Conservation (phyloP, 345 rosid species). For the Adansonia digitata region DNA sequence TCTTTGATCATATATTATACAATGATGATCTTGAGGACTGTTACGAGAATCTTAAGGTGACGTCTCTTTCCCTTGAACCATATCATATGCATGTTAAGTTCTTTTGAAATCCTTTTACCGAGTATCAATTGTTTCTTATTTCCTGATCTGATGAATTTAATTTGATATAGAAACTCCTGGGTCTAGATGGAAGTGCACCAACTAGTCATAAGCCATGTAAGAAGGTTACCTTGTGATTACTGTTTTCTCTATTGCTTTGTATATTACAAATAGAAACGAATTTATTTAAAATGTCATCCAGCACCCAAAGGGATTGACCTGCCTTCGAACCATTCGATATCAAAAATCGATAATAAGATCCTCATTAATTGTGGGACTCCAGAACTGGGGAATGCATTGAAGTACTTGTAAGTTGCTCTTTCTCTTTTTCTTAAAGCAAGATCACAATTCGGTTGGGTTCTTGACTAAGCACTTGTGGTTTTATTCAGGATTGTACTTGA, state of each 20-base stretch:
- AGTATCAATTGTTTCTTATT: not conserved
- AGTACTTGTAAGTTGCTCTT: constrained; percentile 45
- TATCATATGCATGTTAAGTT: not conserved
- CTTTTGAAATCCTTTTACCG: not conserved
- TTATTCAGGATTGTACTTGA: constrained; percentile 69
- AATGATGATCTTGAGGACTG: constrained; percentile 82
- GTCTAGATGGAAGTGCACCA: constrained; percentile 38
- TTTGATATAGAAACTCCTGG: constrained; percentile 48
- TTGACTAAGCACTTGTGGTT: not conserved
- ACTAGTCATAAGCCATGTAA: constrained; percentile 52
- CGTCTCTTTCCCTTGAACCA: constrained; percentile 5
- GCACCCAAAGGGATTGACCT: constrained; percentile 46
- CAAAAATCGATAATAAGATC: constrained; percentile 46
- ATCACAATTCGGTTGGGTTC: not conserved
- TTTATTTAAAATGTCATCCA: constrained; percentile 31
- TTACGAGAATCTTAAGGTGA: constrained; percentile 75
- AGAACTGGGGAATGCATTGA: constrained; percentile 34
- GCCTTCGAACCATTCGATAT: constrained; percentile 43
- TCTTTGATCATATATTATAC: constrained; percentile 56
- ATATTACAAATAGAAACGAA: constrained; percentile 12
- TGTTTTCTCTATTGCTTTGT: not conserved
- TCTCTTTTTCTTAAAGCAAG: not conserved
- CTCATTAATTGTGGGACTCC: constrained; percentile 34
- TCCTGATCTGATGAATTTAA: not conserved
- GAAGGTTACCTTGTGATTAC: constrained; percentile 6